Evolutionary conservation across 148 eudicot genomes (phyloP).

Genomic region (Dianthus caryophyllus): DNA sequence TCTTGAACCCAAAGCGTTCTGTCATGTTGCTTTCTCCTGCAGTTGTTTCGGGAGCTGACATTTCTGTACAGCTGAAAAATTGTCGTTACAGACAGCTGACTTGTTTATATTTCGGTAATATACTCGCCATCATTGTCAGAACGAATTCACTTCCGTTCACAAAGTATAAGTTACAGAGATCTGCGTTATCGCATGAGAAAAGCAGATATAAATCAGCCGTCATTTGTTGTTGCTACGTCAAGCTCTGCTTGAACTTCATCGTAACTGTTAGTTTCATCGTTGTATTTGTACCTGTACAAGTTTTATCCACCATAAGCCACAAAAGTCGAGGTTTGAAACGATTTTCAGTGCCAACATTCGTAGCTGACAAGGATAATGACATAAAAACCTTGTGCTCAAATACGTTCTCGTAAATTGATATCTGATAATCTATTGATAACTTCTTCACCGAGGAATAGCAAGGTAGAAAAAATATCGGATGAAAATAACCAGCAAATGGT

Average conservation of each 20-base stretch:
- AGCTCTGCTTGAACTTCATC: slow-evolving; percentile 43
- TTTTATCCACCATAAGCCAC: not conserved
- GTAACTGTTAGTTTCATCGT: slow-evolving; percentile 53
- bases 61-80: not conserved
- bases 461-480: not conserved
- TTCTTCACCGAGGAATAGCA: not conserved
- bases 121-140: not conserved
- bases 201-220: slow-evolving; percentile 23
- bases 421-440: not conserved
- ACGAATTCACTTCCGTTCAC: not conserved
- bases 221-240: slow-evolving; percentile 35
- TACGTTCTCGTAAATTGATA: not conserved
- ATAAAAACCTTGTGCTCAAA: not conserved
- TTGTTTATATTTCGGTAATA: too few relatives aligned
- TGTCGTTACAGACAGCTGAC: not conserved
- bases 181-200: not conserved
- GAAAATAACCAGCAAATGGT: not conserved
- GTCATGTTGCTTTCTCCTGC: not conserved
- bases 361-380: not conserved
- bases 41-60: not conserved
- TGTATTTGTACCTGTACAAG: slow-evolving; percentile 63
- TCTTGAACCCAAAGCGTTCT: not conserved
- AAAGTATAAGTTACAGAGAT: not conserved
- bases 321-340: too few relatives aligned
- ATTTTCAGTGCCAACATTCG: not conserved